Conservation (phyloP, 2,329 filamentous ascomycete species). For the Fusarium sp. region DNA sequence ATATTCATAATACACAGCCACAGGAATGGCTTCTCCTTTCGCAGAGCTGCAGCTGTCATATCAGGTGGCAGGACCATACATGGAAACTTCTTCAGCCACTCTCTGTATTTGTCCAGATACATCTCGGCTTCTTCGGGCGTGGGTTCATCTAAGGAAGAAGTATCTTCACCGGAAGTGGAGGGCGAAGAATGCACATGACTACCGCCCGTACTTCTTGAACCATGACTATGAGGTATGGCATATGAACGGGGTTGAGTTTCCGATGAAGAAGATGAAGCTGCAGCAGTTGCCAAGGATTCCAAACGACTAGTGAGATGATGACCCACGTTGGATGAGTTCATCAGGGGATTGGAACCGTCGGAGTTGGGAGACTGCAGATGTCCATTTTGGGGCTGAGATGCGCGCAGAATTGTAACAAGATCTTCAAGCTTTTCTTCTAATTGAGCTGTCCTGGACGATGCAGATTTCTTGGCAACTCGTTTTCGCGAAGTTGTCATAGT, state of each 20-base stretch:
- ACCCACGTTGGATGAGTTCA: constrained; percentile 19
- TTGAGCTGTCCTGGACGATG: constrained; percentile 56
- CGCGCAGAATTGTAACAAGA: constrained; percentile 59
- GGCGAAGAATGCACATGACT: constrained; percentile 12
- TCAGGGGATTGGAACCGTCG: constrained; percentile 13
- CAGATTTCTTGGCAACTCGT: constrained; percentile 51
- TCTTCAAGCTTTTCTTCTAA: constrained; percentile 64
- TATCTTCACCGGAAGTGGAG: constrained; percentile 33
- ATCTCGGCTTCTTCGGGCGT: constrained; percentile 54
- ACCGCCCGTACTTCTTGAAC: constrained; percentile 8
- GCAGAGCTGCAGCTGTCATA: constrained; percentile 55
- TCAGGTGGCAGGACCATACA: constrained; percentile 56
- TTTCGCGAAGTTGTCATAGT: constrained; percentile 57
- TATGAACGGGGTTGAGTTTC: constrained; percentile 24
- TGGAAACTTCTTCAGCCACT: constrained; percentile 58
- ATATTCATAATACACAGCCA: constrained; percentile 63
- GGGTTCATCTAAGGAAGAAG: constrained; percentile 45
- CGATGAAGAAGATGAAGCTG: constrained; percentile 48
- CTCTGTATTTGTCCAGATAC: constrained; percentile 56
- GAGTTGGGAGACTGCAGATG: constrained; percentile 26
- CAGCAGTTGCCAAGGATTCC: constrained; percentile 54
- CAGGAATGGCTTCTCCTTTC: constrained; percentile 58
- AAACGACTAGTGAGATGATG: constrained; percentile 47
- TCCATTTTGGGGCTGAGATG: constrained; percentile 43
- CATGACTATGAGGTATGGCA: constrained; percentile 20